Evolutionary conservation across 2,329 filamentous ascomycete species (phyloP), one percentile per base, ranked within the genome.

Genomic region (Xylaria sp.): DNA sequence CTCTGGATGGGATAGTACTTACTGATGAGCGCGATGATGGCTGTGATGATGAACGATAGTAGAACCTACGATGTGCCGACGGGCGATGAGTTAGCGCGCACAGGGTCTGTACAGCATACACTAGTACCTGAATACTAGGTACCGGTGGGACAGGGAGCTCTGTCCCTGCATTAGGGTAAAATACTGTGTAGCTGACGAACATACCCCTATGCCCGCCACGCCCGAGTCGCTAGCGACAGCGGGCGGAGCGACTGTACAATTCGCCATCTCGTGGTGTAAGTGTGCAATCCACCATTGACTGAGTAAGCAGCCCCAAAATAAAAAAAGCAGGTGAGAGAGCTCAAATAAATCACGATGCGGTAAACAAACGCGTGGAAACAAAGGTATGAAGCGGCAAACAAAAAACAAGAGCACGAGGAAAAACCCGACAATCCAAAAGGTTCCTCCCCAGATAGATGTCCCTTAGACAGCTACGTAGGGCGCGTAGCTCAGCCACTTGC

Each of bases 31-130:
- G 89, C 84, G 61, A 90, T 75, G 63, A 79, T 81, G 61, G 89
- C 89, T 5, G 89, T 90, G 69, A 90, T 85, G 75, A 90, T 88
- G 79, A 90, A 91, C 55, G 89, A 90, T 70, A 91, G 83, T 36
- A 91, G 82, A 68, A 89, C 85, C 85, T 89, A 65, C 55, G 53
- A 47, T 24, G 30, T 34, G 17, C 6, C 21, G 17, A 39, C 27
- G 21, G 50, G 30, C 21, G 47, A 14, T 9, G 21, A 50, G 63
- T 67, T 64, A 67, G 67, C 60, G 39, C 34, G 21, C 30, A 11
- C 17, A 2, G 21, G 50, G 24, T 32, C 50, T 24, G 27, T 32
- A n/a, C n/a, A n/a, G n/a, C n/a, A n/a, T n/a, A n/a, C 14, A 17
- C 14, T 47, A 47, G 24, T 27, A n/a, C 5, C n/a, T 17, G 11